Percentiles rank a stretch among this genome's conserved stretches.
Conservation (phyloP, 257 asterid genomes). For the Ophiorrhiza pumila region DNA sequence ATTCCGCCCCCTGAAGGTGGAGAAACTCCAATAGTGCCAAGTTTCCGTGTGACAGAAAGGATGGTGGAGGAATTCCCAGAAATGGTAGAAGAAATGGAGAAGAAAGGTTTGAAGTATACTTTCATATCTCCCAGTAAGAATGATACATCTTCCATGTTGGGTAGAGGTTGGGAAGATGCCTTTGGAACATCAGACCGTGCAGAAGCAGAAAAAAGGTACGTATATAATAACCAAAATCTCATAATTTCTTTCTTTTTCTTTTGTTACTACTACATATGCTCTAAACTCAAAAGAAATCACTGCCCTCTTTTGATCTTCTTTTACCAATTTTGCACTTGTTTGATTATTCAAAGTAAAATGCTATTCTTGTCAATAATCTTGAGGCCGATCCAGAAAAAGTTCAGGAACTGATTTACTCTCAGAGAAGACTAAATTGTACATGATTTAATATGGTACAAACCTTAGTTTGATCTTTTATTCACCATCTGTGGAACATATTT, state of each 20-base stretch:
- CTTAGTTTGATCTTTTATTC: too few species aligned
- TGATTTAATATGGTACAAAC: too few species aligned
- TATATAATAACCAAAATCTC: too few species aligned
- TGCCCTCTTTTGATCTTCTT: too few species aligned
- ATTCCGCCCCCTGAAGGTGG: slow-evolving; percentile 85
- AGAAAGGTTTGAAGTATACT: slow-evolving; percentile 62
- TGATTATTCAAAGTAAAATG: background rate
- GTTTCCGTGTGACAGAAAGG: slow-evolving; percentile 64
- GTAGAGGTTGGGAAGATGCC: slow-evolving; percentile 89
- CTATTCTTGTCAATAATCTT: too few species aligned
- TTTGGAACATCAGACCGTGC: slow-evolving; percentile 62
- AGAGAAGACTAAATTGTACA: too few species aligned
- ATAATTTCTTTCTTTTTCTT: background rate
- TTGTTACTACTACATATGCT: too few species aligned
- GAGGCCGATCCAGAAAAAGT: too few species aligned
- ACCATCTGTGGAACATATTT: too few species aligned
- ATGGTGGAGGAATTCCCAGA: slow-evolving; percentile 76
- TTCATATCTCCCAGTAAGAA: slow-evolving; percentile 66
- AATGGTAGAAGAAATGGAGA: slow-evolving; percentile 63
- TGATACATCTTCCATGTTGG: slow-evolving; percentile 64
- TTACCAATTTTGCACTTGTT: background rate
- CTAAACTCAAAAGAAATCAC: background rate
- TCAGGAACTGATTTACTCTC: too few species aligned
- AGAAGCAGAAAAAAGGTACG: slow-evolving; percentile 70
- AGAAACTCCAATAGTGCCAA: slow-evolving; percentile 80